Evolutionary conservation across 78 protist species (phyloP), one percentile per base, ranked within the genome.

Genomic region (Tieghemostelium lacteum): DNA sequence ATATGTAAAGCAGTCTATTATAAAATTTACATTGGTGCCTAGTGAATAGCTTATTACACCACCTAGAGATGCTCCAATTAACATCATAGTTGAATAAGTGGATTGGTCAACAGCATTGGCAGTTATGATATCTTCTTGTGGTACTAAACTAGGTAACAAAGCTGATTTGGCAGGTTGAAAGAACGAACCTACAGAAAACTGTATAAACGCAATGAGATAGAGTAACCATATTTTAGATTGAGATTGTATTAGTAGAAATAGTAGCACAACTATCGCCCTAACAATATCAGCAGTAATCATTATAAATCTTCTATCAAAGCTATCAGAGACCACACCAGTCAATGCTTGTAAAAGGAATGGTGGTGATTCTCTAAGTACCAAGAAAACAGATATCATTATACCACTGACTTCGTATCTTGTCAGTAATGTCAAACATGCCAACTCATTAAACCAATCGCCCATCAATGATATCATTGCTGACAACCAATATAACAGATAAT

Each of bases 391-490:
- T 10, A 74, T 50, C 50, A 63, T 50, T 0, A 75, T 28, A 64
- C 80, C 72, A 33, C 83, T 67, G 0, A 52, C 29, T 22, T 60
- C 40, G 33, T n/a, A 73, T 2, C 22, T 40, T 2, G 50, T 52
- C 17, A 87, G 37, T 16, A 87, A 37, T 4, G 67, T 64, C 6
- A 87, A 28, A 71, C 86, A 87, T 36, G 93, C 93, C 29, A 87
- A 22, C 36, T 87, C 93, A 52, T 87, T 87, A 10, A 87, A 75
- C 93, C 93, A 87, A 50, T 87, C 93, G 33, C 93, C 93, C 20
- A 49, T 24, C 28, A 66, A 37, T 37, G 88, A 80, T 22, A 80
- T 67, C 57, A 80, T 45, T 40, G 76, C 50, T 39, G 88, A 34
- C 0, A 67, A 10, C 54, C 73, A 80, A 19, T 55, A 39, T 14